Evolutionary conservation across 208 protist genomes (phyloP).

Genomic region (Acanthamoeba healyi): DNA sequence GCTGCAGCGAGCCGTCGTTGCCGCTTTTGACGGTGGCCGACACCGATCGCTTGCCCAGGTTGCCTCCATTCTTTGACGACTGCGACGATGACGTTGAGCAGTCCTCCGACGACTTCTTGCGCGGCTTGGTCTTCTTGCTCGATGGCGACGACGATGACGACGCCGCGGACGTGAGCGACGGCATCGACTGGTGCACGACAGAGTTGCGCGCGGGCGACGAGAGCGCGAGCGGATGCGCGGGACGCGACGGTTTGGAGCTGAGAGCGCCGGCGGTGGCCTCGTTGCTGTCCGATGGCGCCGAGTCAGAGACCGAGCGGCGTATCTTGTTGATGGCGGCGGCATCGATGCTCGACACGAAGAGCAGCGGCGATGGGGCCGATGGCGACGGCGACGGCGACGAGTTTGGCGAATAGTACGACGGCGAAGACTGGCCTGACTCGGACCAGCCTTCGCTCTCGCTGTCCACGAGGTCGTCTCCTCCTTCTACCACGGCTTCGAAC

Average conservation of each 20-base stretch:
- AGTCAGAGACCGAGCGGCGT: not conserved
- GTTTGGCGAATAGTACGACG: not conserved
- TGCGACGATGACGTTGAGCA: too few species aligned
- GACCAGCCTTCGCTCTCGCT: not conserved
- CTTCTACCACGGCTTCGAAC: too few species aligned
- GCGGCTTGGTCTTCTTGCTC: not conserved
- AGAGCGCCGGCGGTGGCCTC: too few species aligned
- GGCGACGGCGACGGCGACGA: not conserved
- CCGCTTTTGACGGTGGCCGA: not conserved
- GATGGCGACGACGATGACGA: not conserved
- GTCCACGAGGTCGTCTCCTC: too few species aligned
- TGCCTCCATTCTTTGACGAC: not conserved
- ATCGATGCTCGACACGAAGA: not conserved
- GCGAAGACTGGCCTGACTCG: not conserved
- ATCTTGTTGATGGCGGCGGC: not conserved
- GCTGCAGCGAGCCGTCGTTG: not conserved
- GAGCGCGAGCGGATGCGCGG: too few species aligned
- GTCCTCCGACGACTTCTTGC: not conserved
- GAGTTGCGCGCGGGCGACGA: too few species aligned
- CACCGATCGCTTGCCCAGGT: not conserved
- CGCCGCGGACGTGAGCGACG: not conserved
- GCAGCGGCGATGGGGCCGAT: not conserved
- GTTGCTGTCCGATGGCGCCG: too few species aligned
- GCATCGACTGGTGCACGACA: not conserved
- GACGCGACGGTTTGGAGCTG: too few species aligned